Percentiles rank a stretch among this genome's conserved stretches.
Conservation (phyloP, 1,139 yeast species). For the Diutina pseudorugosa region DNA sequence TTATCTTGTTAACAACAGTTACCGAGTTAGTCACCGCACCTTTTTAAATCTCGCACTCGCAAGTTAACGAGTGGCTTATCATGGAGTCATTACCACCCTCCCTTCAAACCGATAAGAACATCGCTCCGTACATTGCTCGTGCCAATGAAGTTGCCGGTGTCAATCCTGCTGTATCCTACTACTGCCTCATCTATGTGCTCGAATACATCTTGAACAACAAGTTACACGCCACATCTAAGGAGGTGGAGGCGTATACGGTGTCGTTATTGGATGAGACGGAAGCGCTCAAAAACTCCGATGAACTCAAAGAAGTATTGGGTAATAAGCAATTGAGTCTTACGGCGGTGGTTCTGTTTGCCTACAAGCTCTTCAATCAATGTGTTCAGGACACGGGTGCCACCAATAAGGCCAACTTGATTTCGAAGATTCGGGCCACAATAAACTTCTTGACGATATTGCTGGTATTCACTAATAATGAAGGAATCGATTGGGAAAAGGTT, state of each 20-base stretch:
- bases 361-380: conserved; percentile 44
- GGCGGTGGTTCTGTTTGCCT: conserved; percentile 49
- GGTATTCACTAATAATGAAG: conserved; percentile 17
- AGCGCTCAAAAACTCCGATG: conserved; percentile 26
- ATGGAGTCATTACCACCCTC: not conserved
- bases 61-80: not conserved
- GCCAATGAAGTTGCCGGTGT: conserved; percentile 36
- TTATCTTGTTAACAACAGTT: too few relatives aligned
- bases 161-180: conserved; percentile 46
- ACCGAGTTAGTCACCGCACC: not conserved
- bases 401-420: conserved; percentile 13
- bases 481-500: conserved; percentile 20
- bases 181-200: conserved; percentile 50
- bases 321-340: conserved; percentile 48
- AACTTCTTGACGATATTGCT: conserved; percentile 21
- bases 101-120: conserved; percentile 22
- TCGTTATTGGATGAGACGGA: conserved; percentile 56
- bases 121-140: conserved; percentile 34
- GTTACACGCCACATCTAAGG: conserved; percentile 40
- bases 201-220: conserved; percentile 50
- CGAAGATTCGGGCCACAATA: conserved; percentile 25
- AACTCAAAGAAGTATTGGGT: conserved; percentile 29
- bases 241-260: conserved; percentile 46
- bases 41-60: not conserved
- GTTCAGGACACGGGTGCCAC: conserved; percentile 14